These are phyloP conservation scores for Penicillium verrucosum DNA, from an alignment of 2,329 filamentous ascomycete genomes.

Conservation along the genomic window DNA sequence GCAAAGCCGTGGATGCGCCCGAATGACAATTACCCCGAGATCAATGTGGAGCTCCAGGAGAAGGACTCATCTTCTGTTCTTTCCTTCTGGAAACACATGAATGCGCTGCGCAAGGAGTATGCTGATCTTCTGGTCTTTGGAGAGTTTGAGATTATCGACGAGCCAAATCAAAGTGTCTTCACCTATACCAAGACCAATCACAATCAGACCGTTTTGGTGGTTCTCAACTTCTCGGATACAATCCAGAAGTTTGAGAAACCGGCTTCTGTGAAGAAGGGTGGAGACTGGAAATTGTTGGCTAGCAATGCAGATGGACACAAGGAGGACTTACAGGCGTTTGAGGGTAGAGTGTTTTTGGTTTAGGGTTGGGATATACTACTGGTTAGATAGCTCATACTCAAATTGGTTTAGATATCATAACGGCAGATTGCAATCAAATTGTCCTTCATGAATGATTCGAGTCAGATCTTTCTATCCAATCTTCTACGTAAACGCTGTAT, in stretches of 20 bases:
- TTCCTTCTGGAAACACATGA: conserved; percentile 57
- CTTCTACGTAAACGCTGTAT: neutral
- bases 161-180: conserved; percentile 11
- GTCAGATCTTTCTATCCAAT: neutral
- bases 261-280: neutral
- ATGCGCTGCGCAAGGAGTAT: conserved; percentile 51
- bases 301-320: conserved; percentile 20
- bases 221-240: conserved; percentile 16
- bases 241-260: conserved; percentile 2
- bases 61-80: conserved; percentile 48
- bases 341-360: conserved; percentile 33
- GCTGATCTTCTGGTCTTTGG: conserved; percentile 56
- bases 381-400: neutral
- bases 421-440: neutral
- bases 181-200: conserved; percentile 21
- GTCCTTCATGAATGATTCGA: neutral
- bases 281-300: conserved; percentile 22
- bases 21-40: conserved; percentile 47
- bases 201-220: conserved; percentile 7
- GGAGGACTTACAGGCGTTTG: conserved; percentile 29
- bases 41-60: conserved; percentile 51
- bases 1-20: conserved; percentile 60
- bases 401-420: neutral
- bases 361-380: conserved; percentile 1
- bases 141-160: conserved; percentile 8